phyloP scores from a whole-genome alignment of 163 green algal genomes.

The Picocystis sp. region DNA sequence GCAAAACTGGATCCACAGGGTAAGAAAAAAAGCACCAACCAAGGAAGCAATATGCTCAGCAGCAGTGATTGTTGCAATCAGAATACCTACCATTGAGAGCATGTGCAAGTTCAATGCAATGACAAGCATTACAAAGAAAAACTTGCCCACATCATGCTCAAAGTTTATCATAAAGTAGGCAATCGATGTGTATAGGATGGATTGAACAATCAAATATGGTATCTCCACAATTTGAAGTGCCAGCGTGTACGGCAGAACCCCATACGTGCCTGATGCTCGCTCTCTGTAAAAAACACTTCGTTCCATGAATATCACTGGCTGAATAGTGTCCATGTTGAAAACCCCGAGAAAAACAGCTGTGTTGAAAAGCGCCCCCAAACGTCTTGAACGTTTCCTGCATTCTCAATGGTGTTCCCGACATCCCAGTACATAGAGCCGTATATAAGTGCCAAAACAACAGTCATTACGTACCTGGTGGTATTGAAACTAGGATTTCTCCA shows the following conservation, averaged over 20 bases:
- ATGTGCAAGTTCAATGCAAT: too few species aligned
- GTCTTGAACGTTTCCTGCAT: conserved; percentile 37
- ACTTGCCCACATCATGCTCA: conserved; percentile 26
- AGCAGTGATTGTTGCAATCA: too few species aligned
- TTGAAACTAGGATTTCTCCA: conserved; percentile 13
- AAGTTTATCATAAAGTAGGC: conserved; percentile 43
- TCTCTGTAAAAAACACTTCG: conserved; percentile 23
- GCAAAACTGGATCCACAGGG: conserved; percentile 26
- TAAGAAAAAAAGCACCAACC: conserved; percentile 25
- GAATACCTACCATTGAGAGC: too few species aligned
- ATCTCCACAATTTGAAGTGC: conserved; percentile 15
- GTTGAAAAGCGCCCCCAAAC: conserved; percentile 12
- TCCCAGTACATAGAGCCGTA: conserved; percentile 35
- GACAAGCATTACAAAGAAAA: conserved; percentile 38
- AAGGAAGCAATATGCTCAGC: too few species aligned
- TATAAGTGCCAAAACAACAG: conserved; percentile 9
- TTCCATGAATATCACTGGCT: conserved; percentile 40
- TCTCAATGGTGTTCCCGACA: conserved; percentile 14
- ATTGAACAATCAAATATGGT: conserved; percentile 16
- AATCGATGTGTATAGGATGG: conserved; percentile 23
- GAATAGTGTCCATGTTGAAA: conserved; percentile 53
- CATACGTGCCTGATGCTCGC: conserved; percentile 12
- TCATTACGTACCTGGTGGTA: conserved; percentile 7
- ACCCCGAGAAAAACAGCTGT: conserved; percentile 46
- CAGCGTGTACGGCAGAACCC: conserved; percentile 12